These are phyloP conservation scores for Aspergillus bombycis DNA, from an alignment of 2,329 filamentous ascomycete genomes.

Conservation along the genomic window DNA sequence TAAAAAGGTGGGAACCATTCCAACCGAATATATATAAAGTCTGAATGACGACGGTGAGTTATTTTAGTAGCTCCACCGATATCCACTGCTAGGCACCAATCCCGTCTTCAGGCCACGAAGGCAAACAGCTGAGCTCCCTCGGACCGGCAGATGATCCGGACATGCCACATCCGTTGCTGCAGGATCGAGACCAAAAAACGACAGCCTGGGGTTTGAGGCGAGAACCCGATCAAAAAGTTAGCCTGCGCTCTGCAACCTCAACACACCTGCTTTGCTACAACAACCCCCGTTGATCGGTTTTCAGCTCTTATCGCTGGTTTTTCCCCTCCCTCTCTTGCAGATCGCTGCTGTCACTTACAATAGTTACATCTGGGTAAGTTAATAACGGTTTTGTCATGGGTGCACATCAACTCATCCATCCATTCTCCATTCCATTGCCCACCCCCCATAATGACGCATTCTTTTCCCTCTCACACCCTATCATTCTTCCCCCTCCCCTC, in stretches of 20 bases:
- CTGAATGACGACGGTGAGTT: not conserved
- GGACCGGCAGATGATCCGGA: conserved; percentile 26
- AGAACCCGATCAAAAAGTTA: conserved; percentile 14
- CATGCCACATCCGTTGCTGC: conserved; percentile 18
- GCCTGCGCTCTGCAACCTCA: conserved; percentile 3
- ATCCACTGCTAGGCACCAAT: conserved; percentile 3
- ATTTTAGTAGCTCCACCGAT: not conserved
- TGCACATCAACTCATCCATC: not conserved
- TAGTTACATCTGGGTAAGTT: conserved; percentile 2
- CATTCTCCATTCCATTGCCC: conserved; percentile 9
- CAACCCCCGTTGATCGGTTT: conserved; percentile 4
- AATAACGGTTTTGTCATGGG: not conserved
- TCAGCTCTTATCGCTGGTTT: conserved; percentile 1
- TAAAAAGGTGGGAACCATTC: not conserved
- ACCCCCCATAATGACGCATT: conserved; percentile 42
- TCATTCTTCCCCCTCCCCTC: conserved; percentile 14
- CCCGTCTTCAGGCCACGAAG: not conserved
- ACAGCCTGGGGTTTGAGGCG: conserved; percentile 23
- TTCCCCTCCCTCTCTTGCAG: conserved; percentile 8
- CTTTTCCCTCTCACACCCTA: conserved; percentile 19
- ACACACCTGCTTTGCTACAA: not conserved
- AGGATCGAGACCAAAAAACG: conserved; percentile 28
- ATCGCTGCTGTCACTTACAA: not conserved
- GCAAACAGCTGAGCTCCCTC: conserved; percentile 7
- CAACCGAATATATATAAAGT: not conserved